A percentile compares a stretch with the other conserved stretches of the same genome.
These are phyloP conservation scores for Boletus subcaerulescens DNA, from an alignment of 768 basidiomycete genomes.

Conservation along the genomic window DNA sequence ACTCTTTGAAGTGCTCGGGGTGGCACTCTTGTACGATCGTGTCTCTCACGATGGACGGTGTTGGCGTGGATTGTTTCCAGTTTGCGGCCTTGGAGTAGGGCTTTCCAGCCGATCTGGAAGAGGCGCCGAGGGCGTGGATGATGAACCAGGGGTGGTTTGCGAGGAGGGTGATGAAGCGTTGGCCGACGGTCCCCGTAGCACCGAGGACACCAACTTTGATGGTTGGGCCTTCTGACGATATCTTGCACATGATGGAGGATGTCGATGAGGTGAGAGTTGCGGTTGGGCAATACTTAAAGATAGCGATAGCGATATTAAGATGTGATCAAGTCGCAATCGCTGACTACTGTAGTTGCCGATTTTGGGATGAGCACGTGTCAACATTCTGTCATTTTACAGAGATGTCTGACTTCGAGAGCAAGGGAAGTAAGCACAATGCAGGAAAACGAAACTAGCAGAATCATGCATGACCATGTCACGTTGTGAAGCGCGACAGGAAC, in stretches of 20 bases:
- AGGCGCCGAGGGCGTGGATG: slow-evolving; percentile 86
- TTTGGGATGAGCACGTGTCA: too few relatives aligned
- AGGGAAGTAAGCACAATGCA: too few relatives aligned
- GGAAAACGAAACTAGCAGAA: too few relatives aligned
- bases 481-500: too few relatives aligned
- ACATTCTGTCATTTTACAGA: too few relatives aligned
- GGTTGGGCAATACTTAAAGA: background rate
- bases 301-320: background rate
- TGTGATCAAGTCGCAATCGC: too few relatives aligned
- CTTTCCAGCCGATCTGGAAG: slow-evolving; percentile 82
- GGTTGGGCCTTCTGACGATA: slow-evolving; percentile 11
- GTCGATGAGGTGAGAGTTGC: background rate
- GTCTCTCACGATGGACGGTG: slow-evolving; percentile 62
- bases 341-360: too few relatives aligned
- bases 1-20: slow-evolving; percentile 74
- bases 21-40: slow-evolving; percentile 69
- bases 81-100: slow-evolving; percentile 66
- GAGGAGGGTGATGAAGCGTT: slow-evolving; percentile 90
- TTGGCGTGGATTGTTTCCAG: slow-evolving; percentile 86
- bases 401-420: too few relatives aligned
- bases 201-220: slow-evolving; percentile 75
- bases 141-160: slow-evolving; percentile 87
- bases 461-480: too few relatives aligned
- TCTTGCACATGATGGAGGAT: slow-evolving; percentile 20
- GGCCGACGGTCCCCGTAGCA: slow-evolving; percentile 93